phyloP scores from a whole-genome alignment of 2,329 filamentous ascomycete species.

The Metarhizium rileyi region DNA sequence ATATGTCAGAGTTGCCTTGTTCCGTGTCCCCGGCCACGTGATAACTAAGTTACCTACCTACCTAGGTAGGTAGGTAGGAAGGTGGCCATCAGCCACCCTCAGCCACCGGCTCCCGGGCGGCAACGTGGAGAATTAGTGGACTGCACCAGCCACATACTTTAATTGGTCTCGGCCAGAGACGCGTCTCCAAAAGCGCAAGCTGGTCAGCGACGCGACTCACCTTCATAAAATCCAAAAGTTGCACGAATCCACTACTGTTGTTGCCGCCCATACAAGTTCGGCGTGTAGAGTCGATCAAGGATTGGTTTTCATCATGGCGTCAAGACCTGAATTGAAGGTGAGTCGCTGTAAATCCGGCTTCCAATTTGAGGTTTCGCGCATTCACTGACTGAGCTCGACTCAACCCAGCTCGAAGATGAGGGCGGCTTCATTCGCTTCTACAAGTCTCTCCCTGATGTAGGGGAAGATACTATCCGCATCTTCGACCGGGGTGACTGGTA shows the following conservation, averaged over 20 bases:
- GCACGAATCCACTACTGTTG: background rate
- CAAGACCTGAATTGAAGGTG: background rate
- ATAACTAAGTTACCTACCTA: too few species aligned
- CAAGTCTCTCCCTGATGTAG: constrained; percentile 66
- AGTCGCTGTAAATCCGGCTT: background rate
- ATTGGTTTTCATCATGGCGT: background rate
- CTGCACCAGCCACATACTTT: background rate
- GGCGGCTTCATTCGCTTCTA: constrained; percentile 95
- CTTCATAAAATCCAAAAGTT: background rate
- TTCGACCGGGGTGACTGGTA: constrained; percentile 95
- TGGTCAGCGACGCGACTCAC: background rate
- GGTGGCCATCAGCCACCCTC: background rate
- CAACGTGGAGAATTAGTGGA: background rate
- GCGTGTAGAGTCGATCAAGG: background rate
- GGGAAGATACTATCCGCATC: constrained; percentile 71
- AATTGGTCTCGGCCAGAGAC: background rate
- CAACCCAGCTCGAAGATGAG: constrained; percentile 78
- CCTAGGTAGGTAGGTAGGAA: too few species aligned
- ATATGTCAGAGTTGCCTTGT: too few species aligned
- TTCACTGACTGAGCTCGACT: background rate
- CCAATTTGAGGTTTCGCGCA: background rate
- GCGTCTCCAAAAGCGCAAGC: background rate
- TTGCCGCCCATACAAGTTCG: background rate
- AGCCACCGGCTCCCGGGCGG: background rate
- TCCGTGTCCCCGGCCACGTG: too few species aligned